Conservation (phyloP, 148 eudicot genomes). For the Diospyros kaki region DNA sequence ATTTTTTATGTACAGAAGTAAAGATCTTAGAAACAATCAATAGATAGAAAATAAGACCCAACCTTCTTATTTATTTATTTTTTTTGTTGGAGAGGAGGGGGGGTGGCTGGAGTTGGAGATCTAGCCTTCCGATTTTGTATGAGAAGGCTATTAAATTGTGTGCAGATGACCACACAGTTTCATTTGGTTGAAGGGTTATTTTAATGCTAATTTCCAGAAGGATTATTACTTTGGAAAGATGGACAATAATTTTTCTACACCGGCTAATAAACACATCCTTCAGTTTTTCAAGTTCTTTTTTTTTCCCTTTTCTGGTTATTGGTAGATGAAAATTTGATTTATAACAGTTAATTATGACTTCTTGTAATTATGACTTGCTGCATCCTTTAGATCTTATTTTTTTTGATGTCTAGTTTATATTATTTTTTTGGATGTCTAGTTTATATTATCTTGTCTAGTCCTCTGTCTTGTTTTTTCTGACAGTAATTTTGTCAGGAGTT, state of each 20-base stretch:
- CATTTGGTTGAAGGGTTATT: constrained; percentile 1
- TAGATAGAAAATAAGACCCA: background rate
- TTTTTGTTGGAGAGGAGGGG: too few species aligned
- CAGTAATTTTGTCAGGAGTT: too few species aligned
- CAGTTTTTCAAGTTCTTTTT: background rate
- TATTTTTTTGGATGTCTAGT: too few species aligned
- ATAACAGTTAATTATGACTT: too few species aligned
- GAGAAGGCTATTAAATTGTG: background rate
- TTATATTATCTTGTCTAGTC: too few species aligned
- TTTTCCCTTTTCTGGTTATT: too few species aligned
- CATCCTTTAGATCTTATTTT: too few species aligned
- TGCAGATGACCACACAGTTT: constrained; percentile 2
- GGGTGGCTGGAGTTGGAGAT: too few species aligned
- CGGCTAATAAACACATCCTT: background rate
- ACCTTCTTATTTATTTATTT: background rate
- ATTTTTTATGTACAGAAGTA: background rate
- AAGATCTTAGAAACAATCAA: background rate
- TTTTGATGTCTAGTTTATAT: too few species aligned
- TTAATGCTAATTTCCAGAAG: background rate
- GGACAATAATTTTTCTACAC: background rate
- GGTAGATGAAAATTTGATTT: too few species aligned
- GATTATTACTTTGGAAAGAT: background rate
- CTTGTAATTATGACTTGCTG: too few species aligned
- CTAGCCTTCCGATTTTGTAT: background rate
- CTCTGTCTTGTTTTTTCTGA: too few species aligned